These are phyloP conservation scores for Blastomyces percursus DNA, from an alignment of 2,329 filamentous ascomycete species.

Conservation along the genomic window DNA sequence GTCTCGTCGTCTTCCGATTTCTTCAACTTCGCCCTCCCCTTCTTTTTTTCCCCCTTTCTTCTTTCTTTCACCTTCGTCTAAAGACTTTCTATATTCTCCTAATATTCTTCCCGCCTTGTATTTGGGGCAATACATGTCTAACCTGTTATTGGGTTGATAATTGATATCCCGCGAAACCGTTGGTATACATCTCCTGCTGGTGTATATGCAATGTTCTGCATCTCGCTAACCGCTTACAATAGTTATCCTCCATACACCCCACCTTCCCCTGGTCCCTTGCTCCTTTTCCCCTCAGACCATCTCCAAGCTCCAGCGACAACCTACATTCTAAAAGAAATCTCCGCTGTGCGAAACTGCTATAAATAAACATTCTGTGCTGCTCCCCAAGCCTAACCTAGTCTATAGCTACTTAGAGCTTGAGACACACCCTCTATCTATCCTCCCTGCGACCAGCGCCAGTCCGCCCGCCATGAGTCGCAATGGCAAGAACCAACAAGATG, in stretches of 20 bases:
- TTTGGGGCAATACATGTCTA: neutral
- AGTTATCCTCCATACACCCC: neutral
- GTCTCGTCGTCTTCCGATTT: neutral
- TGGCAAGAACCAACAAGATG: constrained; percentile 59
- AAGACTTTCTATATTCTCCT: neutral
- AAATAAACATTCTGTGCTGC: neutral
- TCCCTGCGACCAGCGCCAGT: constrained; percentile 2
- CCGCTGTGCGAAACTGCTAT: neutral
- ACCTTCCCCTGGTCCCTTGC: neutral
- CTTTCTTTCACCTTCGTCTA: neutral
- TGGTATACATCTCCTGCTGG: neutral
- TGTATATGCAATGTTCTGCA: neutral
- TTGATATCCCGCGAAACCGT: neutral
- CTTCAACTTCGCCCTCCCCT: neutral
- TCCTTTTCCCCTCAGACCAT: neutral
- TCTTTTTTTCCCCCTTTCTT: neutral
- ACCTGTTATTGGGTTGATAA: neutral
- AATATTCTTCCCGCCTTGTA: neutral
- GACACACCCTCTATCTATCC: constrained; percentile 1
- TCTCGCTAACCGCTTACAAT: neutral
- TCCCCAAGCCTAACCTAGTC: neutral
- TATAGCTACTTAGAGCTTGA: constrained; percentile 1
- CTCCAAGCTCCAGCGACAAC: constrained; percentile 1
- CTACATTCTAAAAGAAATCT: neutral
- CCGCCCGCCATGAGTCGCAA: constrained; percentile 33